Evolutionary conservation across 1,284 basidiomycete species (phyloP), one percentile per base, ranked within the genome.

Genomic region (Xerocomus cyaneibrunnescens): DNA sequence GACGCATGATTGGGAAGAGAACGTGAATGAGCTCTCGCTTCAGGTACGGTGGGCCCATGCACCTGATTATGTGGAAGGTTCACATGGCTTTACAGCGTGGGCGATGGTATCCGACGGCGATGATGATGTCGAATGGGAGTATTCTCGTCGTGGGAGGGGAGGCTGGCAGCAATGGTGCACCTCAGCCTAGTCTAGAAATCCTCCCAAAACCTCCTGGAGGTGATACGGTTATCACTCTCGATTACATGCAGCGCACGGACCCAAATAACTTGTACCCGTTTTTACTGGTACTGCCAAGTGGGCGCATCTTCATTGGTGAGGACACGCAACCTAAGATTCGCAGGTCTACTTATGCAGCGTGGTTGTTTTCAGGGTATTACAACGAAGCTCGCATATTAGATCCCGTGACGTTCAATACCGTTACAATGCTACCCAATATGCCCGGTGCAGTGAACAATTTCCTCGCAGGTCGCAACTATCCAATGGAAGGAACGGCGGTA

Each of bases 311-410:
- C 64, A 76, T 85, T 37, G 82, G 85, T 84, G 50, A 58, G 79
- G 3, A 39, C 7, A 13, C 1, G 9, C 0, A 21, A 7, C 5
- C 3, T 5, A 3, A 1, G 1, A 27, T 28, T 2, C 0, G 25
- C 57, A n/a, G 7, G 13, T 50, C 50, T 49, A 27, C 16, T 30
- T 5, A 39, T 47, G 23, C 38, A 5, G 19, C 3, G 25, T 28
- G n/a, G n/a, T n/a, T n/a, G 35, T 25, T 7, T 40, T 35, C 51
- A 86, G 84, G 78, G 2, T 89, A 89, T 62, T 89, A 83, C 70
- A 89, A 90, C 57, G 85, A 90, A 65, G 88, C 88, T 0, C 80
- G 87, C n/a, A 80, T 89, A 52, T 73, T 89, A 14, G 77, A 90
- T 55, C 80, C 84, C 1, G 70, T 65, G 5, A 86, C 79, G 0